Base-by-base conservation (phyloP, 2,329 filamentous ascomycete genomes). In the Blastomyces silverae region DNA sequence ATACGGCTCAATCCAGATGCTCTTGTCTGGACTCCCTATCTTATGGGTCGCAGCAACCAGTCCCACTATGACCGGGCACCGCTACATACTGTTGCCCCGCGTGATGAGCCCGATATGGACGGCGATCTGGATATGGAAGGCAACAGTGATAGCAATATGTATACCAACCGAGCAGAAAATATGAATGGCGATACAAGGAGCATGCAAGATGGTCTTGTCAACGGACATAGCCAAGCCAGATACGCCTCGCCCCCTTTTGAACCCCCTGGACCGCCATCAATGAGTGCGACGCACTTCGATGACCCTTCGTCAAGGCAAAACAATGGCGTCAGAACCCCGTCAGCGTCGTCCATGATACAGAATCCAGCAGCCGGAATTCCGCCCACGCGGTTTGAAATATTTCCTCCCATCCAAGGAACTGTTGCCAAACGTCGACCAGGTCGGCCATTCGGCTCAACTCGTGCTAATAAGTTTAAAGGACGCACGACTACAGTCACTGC, bases 11-110 rank as follows among this genome's bases (percentile, higher is more conserved):
- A 94, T 69, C 86, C 89, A 0, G 86, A 89, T 56, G 87, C 87
- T 22, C 82, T 99, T 34, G 89, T 92, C 13, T 99, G 94, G 94
- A 97, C 92, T 17, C 94, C 94, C 0, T 99, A 96, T 74, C 87
- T 97, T 53, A 97, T 97, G 92, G 93, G 94, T 34, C 87, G 91
- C 57, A 89, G 85, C 75, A 92, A 89, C 69, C 86, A 89, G 46
- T 89, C 88, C 3, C 90, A 91, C 71, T 93, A 94, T 71, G 91
- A 96, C 73, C 85, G 92, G 61, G 90, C 88, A 6, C 90, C 90
- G 6, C 80, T 97, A 64, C 92, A 91, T 68, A 89, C 93, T 1
- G 90, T 97, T 63, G 93, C 93, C 15, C 91, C 89, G 5, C 86
- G 93, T 46, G 92, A 95, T 67, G 92, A 91, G 28, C 86, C 89